phyloP scores from a whole-genome alignment of 2,329 filamentous ascomycete species.

The Colletotrichum somersetense region DNA sequence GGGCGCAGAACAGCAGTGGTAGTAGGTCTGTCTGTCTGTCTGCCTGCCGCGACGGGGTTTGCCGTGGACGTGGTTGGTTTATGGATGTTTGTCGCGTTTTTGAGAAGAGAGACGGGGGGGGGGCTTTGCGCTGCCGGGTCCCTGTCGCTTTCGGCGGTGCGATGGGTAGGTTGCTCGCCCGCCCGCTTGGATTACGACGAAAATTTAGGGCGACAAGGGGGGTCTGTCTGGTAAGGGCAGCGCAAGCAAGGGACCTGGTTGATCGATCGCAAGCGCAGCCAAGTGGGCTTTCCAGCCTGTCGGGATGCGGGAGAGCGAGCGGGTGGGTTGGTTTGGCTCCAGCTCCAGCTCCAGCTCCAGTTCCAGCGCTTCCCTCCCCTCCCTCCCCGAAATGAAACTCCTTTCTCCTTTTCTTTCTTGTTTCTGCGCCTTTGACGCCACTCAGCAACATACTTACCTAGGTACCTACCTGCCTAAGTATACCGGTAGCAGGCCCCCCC shows the following conservation, averaged over 20 bases:
- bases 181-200: not conserved
- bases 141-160: not conserved
- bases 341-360: not conserved
- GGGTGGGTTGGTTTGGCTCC: not conserved
- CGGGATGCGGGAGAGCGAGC: conserved; percentile 26
- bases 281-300: conserved; percentile 31
- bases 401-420: not conserved
- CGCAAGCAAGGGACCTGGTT: not conserved
- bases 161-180: not conserved
- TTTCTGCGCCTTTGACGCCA: not conserved
- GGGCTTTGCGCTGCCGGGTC: conserved; percentile 3
- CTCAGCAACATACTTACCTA: too few relatives aligned
- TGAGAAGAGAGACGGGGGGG: conserved; percentile 6
- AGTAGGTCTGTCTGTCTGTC: not conserved
- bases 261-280: not conserved
- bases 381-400: not conserved
- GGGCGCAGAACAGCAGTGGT: not conserved
- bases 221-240: not conserved
- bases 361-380: not conserved
- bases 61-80: conserved; percentile 14
- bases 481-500: too few relatives aligned
- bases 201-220: not conserved
- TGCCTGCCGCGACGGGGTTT: conserved; percentile 35
- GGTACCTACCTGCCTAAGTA: too few relatives aligned
- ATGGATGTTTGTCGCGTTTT: conserved; percentile 39